A percentile compares a stretch with the other conserved stretches of the same genome.
Evolutionary conservation across 306 rosid species (phyloP).

Genomic region (Cucumis cinereus): DNA sequence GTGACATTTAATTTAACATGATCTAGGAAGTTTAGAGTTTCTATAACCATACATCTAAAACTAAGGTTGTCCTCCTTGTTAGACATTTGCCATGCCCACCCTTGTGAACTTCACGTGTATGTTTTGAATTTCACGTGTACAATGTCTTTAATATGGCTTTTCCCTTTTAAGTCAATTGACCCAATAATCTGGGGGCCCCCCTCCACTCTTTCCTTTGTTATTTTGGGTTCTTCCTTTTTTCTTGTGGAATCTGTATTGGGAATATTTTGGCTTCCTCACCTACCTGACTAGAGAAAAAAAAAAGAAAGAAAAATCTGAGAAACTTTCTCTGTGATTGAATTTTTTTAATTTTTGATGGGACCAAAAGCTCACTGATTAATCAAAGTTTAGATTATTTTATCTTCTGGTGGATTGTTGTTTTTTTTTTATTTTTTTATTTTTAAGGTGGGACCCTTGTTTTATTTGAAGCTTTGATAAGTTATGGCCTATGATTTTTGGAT

Average conservation of each 20-base stretch:
- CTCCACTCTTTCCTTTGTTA: neutral
- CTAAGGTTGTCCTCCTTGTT: constrained; percentile 5
- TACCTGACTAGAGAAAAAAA: neutral
- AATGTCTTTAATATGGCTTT: neutral
- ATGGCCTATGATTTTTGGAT: neutral
- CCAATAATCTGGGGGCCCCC: neutral
- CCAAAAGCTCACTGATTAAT: constrained; percentile 3
- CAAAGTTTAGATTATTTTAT: neutral
- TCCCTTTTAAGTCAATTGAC: neutral
- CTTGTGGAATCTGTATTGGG: neutral
- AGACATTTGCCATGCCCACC: neutral
- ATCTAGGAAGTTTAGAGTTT: neutral
- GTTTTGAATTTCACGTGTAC: constrained; percentile 2
- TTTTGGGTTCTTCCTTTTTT: neutral
- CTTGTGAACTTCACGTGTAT: neutral
- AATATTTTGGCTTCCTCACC: neutral
- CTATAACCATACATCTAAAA: neutral
- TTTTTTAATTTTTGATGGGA: neutral
- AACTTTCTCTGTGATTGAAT: neutral
- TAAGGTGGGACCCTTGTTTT: neutral
- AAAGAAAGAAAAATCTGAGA: neutral
- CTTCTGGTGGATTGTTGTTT: neutral
- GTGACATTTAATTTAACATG: neutral
- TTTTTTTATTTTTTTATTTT: neutral
- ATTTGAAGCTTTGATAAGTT: neutral